phyloP scores from a whole-genome alignment of 176 grass and related monocot genomes.

The Echinochloa phyllopogon region DNA sequence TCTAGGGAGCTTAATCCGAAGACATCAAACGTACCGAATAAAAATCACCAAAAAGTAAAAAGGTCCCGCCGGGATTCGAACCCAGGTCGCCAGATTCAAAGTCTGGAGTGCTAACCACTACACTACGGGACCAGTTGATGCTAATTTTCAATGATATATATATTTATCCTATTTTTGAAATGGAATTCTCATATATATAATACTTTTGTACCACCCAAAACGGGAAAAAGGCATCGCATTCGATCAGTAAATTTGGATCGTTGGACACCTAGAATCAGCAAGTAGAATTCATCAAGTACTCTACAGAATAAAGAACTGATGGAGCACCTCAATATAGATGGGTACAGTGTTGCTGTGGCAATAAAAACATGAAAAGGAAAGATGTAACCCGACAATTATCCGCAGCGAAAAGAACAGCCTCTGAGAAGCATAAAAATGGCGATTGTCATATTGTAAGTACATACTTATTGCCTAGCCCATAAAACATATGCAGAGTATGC shows the following conservation, averaged over 20 bases:
- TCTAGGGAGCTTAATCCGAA: neutral
- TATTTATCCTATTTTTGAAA: too few species aligned
- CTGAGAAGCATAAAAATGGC: neutral
- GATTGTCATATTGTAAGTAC: neutral
- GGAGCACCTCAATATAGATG: neutral
- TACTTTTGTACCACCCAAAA: too few species aligned
- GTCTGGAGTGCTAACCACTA: constrained; percentile 99
- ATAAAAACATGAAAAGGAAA: neutral
- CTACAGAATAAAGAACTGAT: neutral
- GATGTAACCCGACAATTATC: neutral
- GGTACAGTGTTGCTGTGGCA: neutral
- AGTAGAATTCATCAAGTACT: neutral
- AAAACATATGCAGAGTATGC: neutral
- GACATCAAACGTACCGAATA: too few species aligned
- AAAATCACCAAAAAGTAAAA: neutral
- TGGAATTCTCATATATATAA: too few species aligned
- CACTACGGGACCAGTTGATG: constrained; percentile 48
- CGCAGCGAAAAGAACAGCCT: neutral
- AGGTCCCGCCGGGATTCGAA: constrained; percentile 81
- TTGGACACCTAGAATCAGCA: neutral
- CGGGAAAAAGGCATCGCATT: neutral
- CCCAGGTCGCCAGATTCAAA: constrained; percentile 97
- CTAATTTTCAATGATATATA: too few species aligned
- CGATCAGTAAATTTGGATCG: neutral
- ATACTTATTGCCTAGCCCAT: constrained; percentile 29